Conservation (phyloP, 176 grass and related monocot species). For the Cymbopogon citratus region DNA sequence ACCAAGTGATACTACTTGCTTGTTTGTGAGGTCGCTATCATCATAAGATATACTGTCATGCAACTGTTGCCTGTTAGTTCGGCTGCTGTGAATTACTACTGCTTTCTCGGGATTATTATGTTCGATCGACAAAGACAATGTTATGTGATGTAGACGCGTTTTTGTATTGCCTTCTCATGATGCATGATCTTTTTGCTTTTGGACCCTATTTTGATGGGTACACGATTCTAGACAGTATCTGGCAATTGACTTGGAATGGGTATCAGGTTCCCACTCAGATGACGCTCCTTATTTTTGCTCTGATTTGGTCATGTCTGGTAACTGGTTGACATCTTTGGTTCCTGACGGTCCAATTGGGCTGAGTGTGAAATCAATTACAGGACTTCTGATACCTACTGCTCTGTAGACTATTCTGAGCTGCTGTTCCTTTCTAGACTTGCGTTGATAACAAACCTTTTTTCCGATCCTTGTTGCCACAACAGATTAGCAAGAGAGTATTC, state of each 20-base stretch:
- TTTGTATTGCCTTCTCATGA: conserved; percentile 5
- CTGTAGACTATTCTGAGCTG: not conserved
- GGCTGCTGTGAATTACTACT: conserved; percentile 18
- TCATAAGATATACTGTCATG: conserved; percentile 27
- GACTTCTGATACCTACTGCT: conserved; percentile 6
- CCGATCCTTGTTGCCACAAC: conserved; percentile 14
- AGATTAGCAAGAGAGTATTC: conserved; percentile 98
- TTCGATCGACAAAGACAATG: conserved; percentile 28
- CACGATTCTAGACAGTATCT: conserved; percentile 5
- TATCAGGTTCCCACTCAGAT: not conserved
- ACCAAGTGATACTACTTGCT: not conserved
- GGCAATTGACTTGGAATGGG: conserved; percentile 23
- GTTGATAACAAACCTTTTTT: not conserved
- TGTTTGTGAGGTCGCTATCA: conserved; percentile 20
- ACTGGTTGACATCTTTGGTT: conserved; percentile 1
- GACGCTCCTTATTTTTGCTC: not conserved
- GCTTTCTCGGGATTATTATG: conserved; percentile 34
- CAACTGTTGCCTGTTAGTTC: conserved; percentile 26
- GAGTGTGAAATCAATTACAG: conserved; percentile 14
- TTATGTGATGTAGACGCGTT: conserved; percentile 25
- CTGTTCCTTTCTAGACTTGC: not conserved
- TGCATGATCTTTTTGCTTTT: conserved; percentile 24
- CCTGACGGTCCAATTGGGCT: not conserved
- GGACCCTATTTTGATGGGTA: conserved; percentile 8
- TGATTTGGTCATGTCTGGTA: conserved; percentile 26